Conservation (phyloP, 768 basidiomycete genomes). For the Phanerochaete sordida region DNA sequence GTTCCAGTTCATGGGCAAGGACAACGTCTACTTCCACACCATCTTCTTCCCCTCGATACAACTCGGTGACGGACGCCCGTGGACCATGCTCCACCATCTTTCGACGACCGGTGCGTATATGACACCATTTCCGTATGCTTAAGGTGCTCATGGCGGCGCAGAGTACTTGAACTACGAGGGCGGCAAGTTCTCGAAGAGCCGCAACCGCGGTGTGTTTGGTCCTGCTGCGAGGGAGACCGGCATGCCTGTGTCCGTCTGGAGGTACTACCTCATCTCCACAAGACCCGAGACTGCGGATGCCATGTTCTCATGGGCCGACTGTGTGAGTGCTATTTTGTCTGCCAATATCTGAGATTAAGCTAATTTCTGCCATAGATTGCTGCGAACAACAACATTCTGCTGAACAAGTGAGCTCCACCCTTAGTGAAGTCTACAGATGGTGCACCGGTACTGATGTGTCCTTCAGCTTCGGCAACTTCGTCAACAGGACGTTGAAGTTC, state of each 20-base stretch:
- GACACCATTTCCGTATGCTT: background rate
- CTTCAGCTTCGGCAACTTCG: slow-evolving; percentile 90
- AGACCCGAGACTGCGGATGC: slow-evolving; percentile 93
- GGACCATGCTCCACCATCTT: slow-evolving; percentile 93
- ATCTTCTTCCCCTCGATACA: slow-evolving; percentile 91
- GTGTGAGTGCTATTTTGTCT: slow-evolving; percentile 45
- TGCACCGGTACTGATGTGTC: background rate
- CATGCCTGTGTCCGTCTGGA: slow-evolving; percentile 92
- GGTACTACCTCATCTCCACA: slow-evolving; percentile 91
- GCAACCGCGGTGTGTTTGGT: slow-evolving; percentile 95
- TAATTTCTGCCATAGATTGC: slow-evolving; percentile 51
- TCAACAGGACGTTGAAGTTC: slow-evolving; percentile 94
- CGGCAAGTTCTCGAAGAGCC: slow-evolving; percentile 98
- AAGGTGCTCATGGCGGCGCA: slow-evolving; percentile 25
- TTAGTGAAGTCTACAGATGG: background rate
- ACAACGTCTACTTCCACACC: slow-evolving; percentile 98
- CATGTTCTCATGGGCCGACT: slow-evolving; percentile 96
- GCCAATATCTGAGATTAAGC: background rate
- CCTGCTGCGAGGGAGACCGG: slow-evolving; percentile 92
- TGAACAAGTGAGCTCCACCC: slow-evolving; percentile 73
- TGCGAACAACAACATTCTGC: slow-evolving; percentile 87
- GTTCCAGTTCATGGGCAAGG: slow-evolving; percentile 99
- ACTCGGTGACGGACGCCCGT: slow-evolving; percentile 83
- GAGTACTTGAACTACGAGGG: slow-evolving; percentile 98
- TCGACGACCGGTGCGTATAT: slow-evolving; percentile 80